Conservation (phyloP, 1,284 basidiomycete genomes). For the Cryptococcus sp. region DNA sequence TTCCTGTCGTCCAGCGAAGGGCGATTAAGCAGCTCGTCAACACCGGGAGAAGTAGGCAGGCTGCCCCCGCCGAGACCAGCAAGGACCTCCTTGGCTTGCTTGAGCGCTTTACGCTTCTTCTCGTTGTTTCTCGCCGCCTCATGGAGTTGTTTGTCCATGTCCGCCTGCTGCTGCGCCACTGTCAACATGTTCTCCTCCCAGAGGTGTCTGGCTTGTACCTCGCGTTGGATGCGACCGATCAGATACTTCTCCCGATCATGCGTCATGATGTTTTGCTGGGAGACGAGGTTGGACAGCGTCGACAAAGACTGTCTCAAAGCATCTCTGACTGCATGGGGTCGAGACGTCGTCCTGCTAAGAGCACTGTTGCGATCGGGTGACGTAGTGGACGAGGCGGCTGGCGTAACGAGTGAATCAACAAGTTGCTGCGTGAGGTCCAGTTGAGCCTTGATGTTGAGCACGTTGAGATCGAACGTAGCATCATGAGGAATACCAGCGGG, state of each 20-base stretch:
- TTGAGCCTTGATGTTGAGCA: slow-evolving; percentile 74
- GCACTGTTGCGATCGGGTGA: slow-evolving; percentile 15
- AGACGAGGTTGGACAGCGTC: slow-evolving; percentile 63
- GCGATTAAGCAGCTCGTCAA: slow-evolving; percentile 10
- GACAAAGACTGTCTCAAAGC: slow-evolving; percentile 68
- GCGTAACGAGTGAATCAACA: slow-evolving; percentile 58
- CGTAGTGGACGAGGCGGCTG: slow-evolving; percentile 44
- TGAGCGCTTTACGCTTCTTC: slow-evolving; percentile 57
- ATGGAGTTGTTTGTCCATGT: slow-evolving; percentile 73
- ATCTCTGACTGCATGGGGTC: slow-evolving; percentile 58
- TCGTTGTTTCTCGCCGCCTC: slow-evolving; percentile 54
- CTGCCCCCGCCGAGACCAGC: slow-evolving; percentile 39
- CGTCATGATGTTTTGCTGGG: slow-evolving; percentile 72
- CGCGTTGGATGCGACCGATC: slow-evolving; percentile 62
- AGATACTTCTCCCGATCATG: slow-evolving; percentile 83
- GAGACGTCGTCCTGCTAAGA: slow-evolving; percentile 30
- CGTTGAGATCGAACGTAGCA: slow-evolving; percentile 69
- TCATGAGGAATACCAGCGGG: slow-evolving; percentile 64
- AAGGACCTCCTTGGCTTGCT: slow-evolving; percentile 74
- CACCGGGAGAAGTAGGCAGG: slow-evolving; percentile 45
- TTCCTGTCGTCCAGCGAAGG: slow-evolving; percentile 8
- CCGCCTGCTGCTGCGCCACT: slow-evolving; percentile 83
- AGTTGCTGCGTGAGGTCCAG: slow-evolving; percentile 75
- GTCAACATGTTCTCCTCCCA: slow-evolving; percentile 92
- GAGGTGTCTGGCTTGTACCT: slow-evolving; percentile 71